Base-by-base conservation (phyloP, 148 eudicot genomes). In the Vaccinium macrocarpon region DNA sequence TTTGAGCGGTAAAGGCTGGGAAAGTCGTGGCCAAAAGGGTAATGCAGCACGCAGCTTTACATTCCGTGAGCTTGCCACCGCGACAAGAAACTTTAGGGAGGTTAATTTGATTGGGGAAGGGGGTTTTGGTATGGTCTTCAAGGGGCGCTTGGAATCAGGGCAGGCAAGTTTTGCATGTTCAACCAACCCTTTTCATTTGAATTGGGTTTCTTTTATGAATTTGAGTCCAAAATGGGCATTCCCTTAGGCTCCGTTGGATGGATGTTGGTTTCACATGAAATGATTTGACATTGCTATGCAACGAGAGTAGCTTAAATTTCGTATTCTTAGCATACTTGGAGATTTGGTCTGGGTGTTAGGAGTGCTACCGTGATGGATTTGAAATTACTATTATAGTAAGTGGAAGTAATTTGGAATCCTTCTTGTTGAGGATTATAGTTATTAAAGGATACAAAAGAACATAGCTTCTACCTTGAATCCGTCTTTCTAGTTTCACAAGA, bases 71-170 rank as follows among this genome's bases (percentile, higher is more conserved):
- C 96, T 97, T 52, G 97, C 93, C 1, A 78, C 88, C 0, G 94
- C 95, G 8, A 93, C 98, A 25, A 90, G 86, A 85, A 92, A 95
- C 84, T 97, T 97, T 76, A 85, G 88, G 83, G 97, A 90, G 42
- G 82, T 87, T 85, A 92, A 97, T 85, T 89, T 97, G 88, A 91
- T 97, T 56, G 99, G 99, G 25, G 99, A 97, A 89, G 99, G 99
- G 6, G 99, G 99, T 23, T 97, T 97, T 84, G 99, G 99, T 81
- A 89, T 92, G 82, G 98, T 97, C 85, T 97, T 87, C 86, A 95
- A 87, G 89, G 99, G 99, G 64, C 89, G 89, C 15, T 85, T 95
- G 4, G 95, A 89, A n/a, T 88, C 91, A 49, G 93, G 91, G 52
- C 85, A 88, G 90, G 99, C 89, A 84, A 84, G 86, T 78, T 84